A percentile compares a stretch with the other conserved stretches of the same genome.
Conservation (phyloP, 305 asterid genomes). For the Salvia sclarea region DNA sequence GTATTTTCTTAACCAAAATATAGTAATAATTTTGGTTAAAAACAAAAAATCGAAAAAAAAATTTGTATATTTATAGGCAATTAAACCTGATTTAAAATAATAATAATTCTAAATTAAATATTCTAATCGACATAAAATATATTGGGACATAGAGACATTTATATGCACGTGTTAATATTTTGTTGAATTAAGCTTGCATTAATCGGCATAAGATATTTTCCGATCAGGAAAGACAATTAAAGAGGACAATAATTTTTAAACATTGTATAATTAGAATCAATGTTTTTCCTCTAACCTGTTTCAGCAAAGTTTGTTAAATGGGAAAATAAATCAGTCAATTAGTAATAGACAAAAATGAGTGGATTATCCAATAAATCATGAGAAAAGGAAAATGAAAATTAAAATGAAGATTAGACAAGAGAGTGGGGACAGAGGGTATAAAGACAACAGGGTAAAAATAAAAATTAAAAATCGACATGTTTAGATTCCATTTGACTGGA, state of each 20-base stretch:
- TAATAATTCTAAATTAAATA: too few relatives aligned
- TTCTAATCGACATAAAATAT: too few relatives aligned
- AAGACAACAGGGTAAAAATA: slow-evolving; percentile 25
- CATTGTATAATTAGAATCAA: neutral
- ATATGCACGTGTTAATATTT: too few relatives aligned
- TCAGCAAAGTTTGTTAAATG: neutral
- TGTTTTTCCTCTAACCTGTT: neutral
- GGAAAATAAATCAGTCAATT: neutral
- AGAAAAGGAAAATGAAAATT: neutral
- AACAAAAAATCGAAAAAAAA: too few relatives aligned
- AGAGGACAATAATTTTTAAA: neutral
- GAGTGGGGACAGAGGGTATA: slow-evolving; percentile 27
- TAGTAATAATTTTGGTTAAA: too few relatives aligned
- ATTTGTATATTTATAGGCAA: too few relatives aligned
- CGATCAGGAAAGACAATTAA: neutral
- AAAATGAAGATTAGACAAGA: slow-evolving; percentile 12
- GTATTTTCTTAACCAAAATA: too few relatives aligned
- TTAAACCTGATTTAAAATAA: too few relatives aligned
- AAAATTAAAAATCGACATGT: neutral
- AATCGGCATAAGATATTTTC: neutral
- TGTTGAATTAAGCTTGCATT: neutral
- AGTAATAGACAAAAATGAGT: slow-evolving; percentile 5
- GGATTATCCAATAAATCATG: slow-evolving; percentile 27
- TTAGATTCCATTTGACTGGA: slow-evolving; percentile 42
- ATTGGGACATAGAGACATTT: too few relatives aligned